phyloP scores from a whole-genome alignment of 169 alveolate species.

The Eimeria maxima region DNA sequence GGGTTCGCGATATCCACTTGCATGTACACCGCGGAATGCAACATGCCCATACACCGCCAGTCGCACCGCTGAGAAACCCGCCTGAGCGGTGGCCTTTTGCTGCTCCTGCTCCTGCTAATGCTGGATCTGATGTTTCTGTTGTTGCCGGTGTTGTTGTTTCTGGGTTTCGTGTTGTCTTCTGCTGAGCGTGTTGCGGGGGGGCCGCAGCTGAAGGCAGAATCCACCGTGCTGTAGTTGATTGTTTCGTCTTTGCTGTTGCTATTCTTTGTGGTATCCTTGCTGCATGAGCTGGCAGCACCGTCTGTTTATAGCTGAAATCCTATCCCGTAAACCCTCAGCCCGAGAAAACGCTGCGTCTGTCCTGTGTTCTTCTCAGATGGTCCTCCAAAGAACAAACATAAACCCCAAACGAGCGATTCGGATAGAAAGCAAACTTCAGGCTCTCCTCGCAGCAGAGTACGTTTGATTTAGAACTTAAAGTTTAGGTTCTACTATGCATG shows the following conservation, averaged over 20 bases:
- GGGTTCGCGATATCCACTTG: background rate
- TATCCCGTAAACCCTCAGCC: background rate
- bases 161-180: background rate
- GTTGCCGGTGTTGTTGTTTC: background rate
- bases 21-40: background rate
- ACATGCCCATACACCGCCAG: background rate
- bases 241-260: background rate
- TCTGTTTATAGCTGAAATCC: background rate
- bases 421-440: constrained; percentile 62
- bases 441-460: constrained; percentile 72
- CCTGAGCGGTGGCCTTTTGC: no score
- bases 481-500: background rate
- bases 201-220: background rate
- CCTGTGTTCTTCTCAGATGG: constrained; percentile 60
- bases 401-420: constrained; percentile 66
- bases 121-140: background rate
- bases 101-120: background rate
- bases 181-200: background rate
- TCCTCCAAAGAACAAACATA: constrained; percentile 33
- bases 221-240: background rate
- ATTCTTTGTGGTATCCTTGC: background rate
- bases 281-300: background rate
- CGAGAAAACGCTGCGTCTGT: background rate
- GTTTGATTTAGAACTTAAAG: background rate
- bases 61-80: background rate